Conservation (phyloP, 768 basidiomycete genomes). For the Nevesoporus exiguus region DNA sequence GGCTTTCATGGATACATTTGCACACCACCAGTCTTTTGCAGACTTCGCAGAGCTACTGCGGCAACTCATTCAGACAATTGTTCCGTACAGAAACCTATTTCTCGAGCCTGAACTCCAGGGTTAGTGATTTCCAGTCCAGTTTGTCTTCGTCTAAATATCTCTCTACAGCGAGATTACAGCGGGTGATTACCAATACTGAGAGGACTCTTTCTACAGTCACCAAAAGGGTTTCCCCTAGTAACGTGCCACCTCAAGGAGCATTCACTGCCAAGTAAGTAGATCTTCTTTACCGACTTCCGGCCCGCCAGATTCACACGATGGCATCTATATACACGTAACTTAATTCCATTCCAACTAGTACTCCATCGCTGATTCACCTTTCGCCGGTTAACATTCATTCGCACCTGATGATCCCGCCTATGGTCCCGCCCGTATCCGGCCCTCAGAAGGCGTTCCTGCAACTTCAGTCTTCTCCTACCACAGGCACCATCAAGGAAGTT, state of each 20-base stretch:
- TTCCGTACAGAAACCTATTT: slow-evolving; percentile 22
- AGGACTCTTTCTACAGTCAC: neutral
- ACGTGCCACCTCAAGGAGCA: neutral
- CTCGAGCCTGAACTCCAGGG: slow-evolving; percentile 22
- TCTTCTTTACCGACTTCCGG: neutral
- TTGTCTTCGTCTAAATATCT: neutral
- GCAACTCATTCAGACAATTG: slow-evolving; percentile 18
- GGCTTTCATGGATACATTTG: slow-evolving; percentile 13
- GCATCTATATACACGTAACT: neutral
- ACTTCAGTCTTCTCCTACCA: neutral
- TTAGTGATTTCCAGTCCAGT: slow-evolving; percentile 1
- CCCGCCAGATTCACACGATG: slow-evolving; percentile 2
- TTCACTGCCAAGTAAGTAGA: slow-evolving; percentile 12
- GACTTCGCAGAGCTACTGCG: slow-evolving; percentile 13
- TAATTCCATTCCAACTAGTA: slow-evolving; percentile 1
- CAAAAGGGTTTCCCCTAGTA: neutral
- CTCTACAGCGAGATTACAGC: slow-evolving; percentile 20
- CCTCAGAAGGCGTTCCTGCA: neutral
- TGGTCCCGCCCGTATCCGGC: neutral
- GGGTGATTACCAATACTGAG: slow-evolving; percentile 11
- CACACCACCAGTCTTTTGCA: neutral
- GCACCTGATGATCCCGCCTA: neutral
- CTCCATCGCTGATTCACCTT: neutral
- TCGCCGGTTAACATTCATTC: neutral
- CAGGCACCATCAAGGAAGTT: neutral